Evolutionary conservation across 2,329 filamentous ascomycete genomes (phyloP), one percentile per base, ranked within the genome.

Genomic region (Byssoonygena ceratinophila): DNA sequence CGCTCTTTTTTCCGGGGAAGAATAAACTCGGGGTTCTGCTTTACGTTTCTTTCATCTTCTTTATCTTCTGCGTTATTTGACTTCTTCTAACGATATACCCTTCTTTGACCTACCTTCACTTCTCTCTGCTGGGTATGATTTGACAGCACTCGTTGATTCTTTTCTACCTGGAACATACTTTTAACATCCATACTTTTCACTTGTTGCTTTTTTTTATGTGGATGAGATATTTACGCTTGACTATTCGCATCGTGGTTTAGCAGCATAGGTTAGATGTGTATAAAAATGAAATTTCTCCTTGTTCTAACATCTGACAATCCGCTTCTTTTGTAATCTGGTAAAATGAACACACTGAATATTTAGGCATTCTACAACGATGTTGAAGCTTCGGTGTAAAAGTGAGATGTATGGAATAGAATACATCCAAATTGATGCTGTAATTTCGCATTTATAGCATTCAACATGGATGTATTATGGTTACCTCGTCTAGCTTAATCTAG

Each of bases 51-150:
- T 41, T 14, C 9, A 20, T 32, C 16, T 25, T 40, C 37, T n/a
- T 41, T 23, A 9, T 8, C 7, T 45, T 27, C 20, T 51, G 16
- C 3, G n/a, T 9, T 31, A 5, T 37, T 18, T 37, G 12, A 6
- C 11, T 37, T 25, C 3, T 16, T 12, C 11, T 46, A 5, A 18
- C 23, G 18, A 20, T 34, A 45, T 37, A 12, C 18, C 2, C 12
- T 44, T n/a, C 29, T 25, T 36, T 45, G 2, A 23, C 4, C 9
- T 29, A 44, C 29, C 3, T 51, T 34, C 39, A n/a, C 32, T 51
- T 51, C 34, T 39, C 44, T 34, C 40, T 51, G 48, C 48, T 51
- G 48, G 48, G 41, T 12, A 51, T 51, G 48, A 51, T 44, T n/a
- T 18, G 18, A 43, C 48, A 51, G 48, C 48, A 43, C 39, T 37